Evolutionary conservation across 192 early-diverging fungal genomes (phyloP).

Genomic region (Helicostylum pulchrum): DNA sequence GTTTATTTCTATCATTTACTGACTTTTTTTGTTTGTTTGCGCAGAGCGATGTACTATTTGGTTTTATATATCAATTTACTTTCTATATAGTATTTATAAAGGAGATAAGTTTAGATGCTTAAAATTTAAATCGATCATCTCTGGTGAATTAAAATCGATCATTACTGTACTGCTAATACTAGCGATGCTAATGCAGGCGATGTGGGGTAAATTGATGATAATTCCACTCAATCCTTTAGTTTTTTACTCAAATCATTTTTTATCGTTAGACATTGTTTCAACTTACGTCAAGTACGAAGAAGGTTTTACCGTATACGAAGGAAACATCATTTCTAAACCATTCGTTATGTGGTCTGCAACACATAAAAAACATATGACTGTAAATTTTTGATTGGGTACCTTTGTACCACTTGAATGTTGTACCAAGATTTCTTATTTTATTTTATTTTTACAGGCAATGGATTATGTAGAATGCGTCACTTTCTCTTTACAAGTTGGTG

Average conservation of each 20-base stretch:
- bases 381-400: constrained; percentile 2
- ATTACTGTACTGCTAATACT: constrained; percentile 32
- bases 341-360: constrained; percentile 17
- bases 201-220: constrained; percentile 23
- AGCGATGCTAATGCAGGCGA: constrained; percentile 24
- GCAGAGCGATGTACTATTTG: constrained; percentile 13
- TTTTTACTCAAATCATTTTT: not conserved
- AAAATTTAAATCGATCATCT: constrained; percentile 4
- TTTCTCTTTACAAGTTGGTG: constrained; percentile 23
- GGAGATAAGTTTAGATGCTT: constrained; percentile 27
- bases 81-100: constrained; percentile 20
- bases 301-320: constrained; percentile 16
- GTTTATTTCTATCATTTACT: too few species aligned
- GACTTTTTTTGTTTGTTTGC: too few species aligned
- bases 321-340: constrained; percentile 23
- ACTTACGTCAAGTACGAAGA: constrained; percentile 31
- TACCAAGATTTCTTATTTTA: not conserved
- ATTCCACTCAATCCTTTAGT: not conserved
- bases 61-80: constrained; percentile 18
- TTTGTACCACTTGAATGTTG: not conserved
- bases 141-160: constrained; percentile 31
- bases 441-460: constrained; percentile 15
- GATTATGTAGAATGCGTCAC: constrained; percentile 28
- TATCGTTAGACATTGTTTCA: constrained; percentile 24
- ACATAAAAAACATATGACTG: constrained; percentile 18